Base-by-base conservation (phyloP, 805 yeast genomes). In the Saccharomyces paradoxus region DNA sequence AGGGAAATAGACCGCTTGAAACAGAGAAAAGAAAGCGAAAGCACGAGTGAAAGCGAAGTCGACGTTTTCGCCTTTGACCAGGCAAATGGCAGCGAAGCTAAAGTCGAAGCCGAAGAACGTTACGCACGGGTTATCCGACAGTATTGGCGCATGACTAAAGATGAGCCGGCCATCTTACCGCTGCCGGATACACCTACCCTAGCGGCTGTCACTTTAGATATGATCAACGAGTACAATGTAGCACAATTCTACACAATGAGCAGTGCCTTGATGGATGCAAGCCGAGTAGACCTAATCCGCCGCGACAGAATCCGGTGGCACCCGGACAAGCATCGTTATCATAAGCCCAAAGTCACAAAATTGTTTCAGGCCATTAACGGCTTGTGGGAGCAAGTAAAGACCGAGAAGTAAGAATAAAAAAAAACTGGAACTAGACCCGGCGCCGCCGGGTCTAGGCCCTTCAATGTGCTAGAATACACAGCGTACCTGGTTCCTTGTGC, bases 281-380 rank as follows among this genome's bases (percentile, higher is more conserved):
- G 21, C 46, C 5, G 28, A 47, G 21, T n/a, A 27, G 24, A 28
- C 24, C 30, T 44, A 4, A n/a, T n/a, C 30, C 10, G 32, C 30
- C 22, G 55, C 29, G 89, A 84, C 60, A 65, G 89, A 53, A 65
- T 84, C 5, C 68, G 80, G 57, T 84, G 89, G 89, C 90, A 84
- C 64, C 90, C 90, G 1, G 90, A 84, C 62, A 78, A 77, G 61
- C 41, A 53, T 13, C 41, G 52, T 10, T 44, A 48, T 9, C 48
- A 48, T 37, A 44, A 55, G 55, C 26, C 46, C 2, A 63, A 61
- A 41, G 69, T 76, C 10, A 78, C 80, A 0, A 56, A 55, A n/a
- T 64, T 73, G 2, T 78, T 77, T 57, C 81, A 78, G 59, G 56
- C 69, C 1, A 66, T 78, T 4, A 78, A 78, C 56, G 67, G 63